Evolutionary conservation across 495 filamentous ascomycete species (phyloP), one percentile per base, ranked within the genome.

Genomic region (Podospora tetraspora): DNA sequence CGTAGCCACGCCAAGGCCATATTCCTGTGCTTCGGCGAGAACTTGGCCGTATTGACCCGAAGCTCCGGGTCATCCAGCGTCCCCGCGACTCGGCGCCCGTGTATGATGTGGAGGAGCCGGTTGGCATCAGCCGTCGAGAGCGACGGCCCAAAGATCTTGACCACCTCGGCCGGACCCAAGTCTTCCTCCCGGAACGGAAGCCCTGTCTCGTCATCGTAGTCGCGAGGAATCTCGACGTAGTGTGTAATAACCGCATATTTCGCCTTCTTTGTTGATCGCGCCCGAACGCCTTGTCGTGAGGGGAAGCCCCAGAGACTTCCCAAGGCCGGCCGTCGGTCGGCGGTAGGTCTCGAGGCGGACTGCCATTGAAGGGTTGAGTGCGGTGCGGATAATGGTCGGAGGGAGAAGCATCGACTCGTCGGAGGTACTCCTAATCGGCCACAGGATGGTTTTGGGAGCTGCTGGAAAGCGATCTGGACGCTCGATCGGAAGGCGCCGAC

Each of bases 61-160:
- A 81, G 69, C 23, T 23, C 65, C 12, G 78, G 84, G 78, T 82
- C 83, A 57, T 92, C 89, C 10, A 94, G 82, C 0, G 91, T 93
- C 22, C 93, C 93, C 12, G 87, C 85, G 13, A 92, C 80, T 23
- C 93, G 87, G 59, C 91, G 87, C 27, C 86, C 87, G 73, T 97
- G 92, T 2, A 96, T 79, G 34, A 92, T 84, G 29, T 80, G 79
- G 6, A 97, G 78, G 19, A 93, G 78, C 25, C 81, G 80, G 72
- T 93, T 94, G 61, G 86, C 93, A 23, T 80, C 72, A 3, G 74
- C 69, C 1, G 79, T 77, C 24, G 81, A 74, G 24, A 90, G 72
- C 12, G 79, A 77, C 0, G 78, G 73, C 1, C 88, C 87, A 69
- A 96, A 94, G 4, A 95, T 84, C 12, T 68, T 60, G 10, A 83